A percentile compares a stretch with the other conserved stretches of the same genome.
Conservation (phyloP, 108 stramenopile genomes). For the Discostella stelligeroides region DNA sequence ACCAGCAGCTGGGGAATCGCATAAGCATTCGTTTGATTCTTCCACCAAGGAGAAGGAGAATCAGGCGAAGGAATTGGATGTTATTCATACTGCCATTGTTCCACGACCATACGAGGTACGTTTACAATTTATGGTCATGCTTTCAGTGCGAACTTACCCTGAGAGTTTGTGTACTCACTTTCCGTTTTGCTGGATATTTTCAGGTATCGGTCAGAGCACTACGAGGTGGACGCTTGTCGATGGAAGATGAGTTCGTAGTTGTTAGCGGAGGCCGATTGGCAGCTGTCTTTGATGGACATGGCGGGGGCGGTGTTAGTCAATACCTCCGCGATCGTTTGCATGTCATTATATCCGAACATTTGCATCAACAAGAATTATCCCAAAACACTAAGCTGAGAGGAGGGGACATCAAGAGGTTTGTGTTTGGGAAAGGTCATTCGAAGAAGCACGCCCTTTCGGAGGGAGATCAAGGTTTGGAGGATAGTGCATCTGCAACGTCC, state of each 20-base stretch:
- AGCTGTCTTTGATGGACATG: conserved; percentile 98
- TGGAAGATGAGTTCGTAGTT: conserved; percentile 85
- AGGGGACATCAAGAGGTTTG: conserved; percentile 39
- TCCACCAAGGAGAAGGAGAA: conserved; percentile 12
- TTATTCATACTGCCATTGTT: conserved; percentile 15
- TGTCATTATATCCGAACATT: conserved; percentile 49
- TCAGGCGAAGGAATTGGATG: conserved; percentile 12
- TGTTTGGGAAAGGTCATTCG: conserved; percentile 44
- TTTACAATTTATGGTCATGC: neutral
- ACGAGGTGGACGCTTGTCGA: conserved; percentile 74
- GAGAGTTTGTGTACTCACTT: no score
- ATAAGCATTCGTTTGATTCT: conserved; percentile 23
- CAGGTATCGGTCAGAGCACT: conserved; percentile 80
- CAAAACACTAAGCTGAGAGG: conserved; percentile 12
- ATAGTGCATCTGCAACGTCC: conserved; percentile 6
- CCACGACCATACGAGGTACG: conserved; percentile 42
- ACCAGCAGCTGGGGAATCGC: conserved; percentile 15
- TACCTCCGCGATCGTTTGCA: conserved; percentile 77
- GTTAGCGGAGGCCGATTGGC: conserved; percentile 69
- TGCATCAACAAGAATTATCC: conserved; percentile 40
- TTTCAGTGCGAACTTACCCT: neutral
- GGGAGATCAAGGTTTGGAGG: conserved; percentile 23
- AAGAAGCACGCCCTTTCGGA: conserved; percentile 20
- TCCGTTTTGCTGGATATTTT: conserved; percentile 1
- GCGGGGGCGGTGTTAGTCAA: conserved; percentile 82